Percentiles rank a stretch among this genome's conserved stretches.
These are phyloP conservation scores for Penicillium janthinellum DNA, from an alignment of 2,329 filamentous ascomycete genomes.

Conservation along the genomic window DNA sequence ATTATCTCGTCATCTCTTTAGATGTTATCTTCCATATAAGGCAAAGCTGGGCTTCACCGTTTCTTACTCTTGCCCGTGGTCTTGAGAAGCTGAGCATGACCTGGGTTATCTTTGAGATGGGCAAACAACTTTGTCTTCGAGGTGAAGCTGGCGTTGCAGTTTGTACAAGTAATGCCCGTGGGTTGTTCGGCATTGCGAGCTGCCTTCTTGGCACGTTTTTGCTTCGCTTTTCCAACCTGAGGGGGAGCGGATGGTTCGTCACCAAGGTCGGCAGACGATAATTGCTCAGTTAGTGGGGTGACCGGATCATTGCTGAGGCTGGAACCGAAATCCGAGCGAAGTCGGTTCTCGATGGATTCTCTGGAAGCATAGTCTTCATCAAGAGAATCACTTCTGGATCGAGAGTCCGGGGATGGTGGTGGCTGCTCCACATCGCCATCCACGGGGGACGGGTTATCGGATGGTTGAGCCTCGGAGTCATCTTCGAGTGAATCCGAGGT, in stretches of 20 bases:
- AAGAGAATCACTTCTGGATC: not conserved
- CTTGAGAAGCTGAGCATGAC: constrained; percentile 60
- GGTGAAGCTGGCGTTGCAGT: constrained; percentile 76
- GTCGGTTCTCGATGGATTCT: constrained; percentile 43
- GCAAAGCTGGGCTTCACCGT: constrained; percentile 1
- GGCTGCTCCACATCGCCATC: not conserved
- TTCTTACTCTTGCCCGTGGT: not conserved
- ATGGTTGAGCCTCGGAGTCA: not conserved
- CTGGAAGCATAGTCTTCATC: constrained; percentile 47
- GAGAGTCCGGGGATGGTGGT: not conserved
- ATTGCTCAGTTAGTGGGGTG: constrained; percentile 18
- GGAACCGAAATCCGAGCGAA: constrained; percentile 28
- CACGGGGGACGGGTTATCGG: too few relatives aligned
- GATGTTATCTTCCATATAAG: not conserved
- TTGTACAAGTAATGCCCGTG: constrained; percentile 67
- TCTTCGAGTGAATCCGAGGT: not conserved
- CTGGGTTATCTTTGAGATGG: constrained; percentile 64
- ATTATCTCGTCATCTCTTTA: not conserved
- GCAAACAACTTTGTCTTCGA: constrained; percentile 73
- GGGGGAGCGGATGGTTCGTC: constrained; percentile 19
- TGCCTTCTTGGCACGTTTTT: constrained; percentile 55
- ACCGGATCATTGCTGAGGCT: constrained; percentile 14
- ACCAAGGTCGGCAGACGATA: constrained; percentile 24
- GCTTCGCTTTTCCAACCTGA: constrained; percentile 56
- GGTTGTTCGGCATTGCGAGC: constrained; percentile 36